phyloP scores from a whole-genome alignment of 1,284 basidiomycete species.

The Cutaneotrichosporon cyanovorans region DNA sequence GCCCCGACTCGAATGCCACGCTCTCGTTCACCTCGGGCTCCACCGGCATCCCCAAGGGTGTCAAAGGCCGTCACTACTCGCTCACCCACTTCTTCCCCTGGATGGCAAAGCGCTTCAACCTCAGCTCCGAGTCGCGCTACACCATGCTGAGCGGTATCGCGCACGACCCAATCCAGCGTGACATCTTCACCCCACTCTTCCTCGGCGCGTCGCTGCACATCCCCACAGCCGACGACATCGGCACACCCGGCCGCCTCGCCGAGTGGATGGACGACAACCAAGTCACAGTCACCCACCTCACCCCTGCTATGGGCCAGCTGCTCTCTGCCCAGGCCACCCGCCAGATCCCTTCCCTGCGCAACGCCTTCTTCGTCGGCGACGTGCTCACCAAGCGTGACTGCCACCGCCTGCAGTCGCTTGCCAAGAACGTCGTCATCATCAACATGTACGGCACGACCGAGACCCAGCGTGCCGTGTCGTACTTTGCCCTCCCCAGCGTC shows the following conservation, averaged over 20 bases:
- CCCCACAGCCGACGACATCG: conserved; percentile 94
- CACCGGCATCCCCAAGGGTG: conserved; percentile 97
- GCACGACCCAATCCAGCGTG: conserved; percentile 97
- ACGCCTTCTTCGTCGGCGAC: conserved; percentile 99
- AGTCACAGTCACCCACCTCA: conserved; percentile 91
- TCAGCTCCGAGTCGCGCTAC: conserved; percentile 72
- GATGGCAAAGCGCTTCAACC: conserved; percentile 87
- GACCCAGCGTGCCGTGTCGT: conserved; percentile 96
- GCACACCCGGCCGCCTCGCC: conserved; percentile 89
- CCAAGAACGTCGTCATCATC: conserved; percentile 85
- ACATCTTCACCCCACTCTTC: conserved; percentile 99
- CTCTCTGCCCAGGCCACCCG: conserved; percentile 90
- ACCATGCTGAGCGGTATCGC: conserved; percentile 99
- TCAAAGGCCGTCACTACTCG: conserved; percentile 88
- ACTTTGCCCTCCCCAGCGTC: conserved; percentile 86
- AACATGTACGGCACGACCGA: conserved; percentile 99
- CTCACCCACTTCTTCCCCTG: conserved; percentile 99
- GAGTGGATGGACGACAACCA: conserved; percentile 95
- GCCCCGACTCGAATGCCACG: conserved; percentile 92
- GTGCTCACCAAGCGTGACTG: conserved; percentile 98
- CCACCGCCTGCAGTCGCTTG: conserved; percentile 85
- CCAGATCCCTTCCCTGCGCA: conserved; percentile 75
- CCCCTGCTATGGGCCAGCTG: conserved; percentile 98
- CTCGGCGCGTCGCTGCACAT: conserved; percentile 93
- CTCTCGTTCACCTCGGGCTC: conserved; percentile 96